These are phyloP conservation scores for Dictyostelium citrinum DNA, from an alignment of 78 protist genomes.

Conservation along the genomic window DNA sequence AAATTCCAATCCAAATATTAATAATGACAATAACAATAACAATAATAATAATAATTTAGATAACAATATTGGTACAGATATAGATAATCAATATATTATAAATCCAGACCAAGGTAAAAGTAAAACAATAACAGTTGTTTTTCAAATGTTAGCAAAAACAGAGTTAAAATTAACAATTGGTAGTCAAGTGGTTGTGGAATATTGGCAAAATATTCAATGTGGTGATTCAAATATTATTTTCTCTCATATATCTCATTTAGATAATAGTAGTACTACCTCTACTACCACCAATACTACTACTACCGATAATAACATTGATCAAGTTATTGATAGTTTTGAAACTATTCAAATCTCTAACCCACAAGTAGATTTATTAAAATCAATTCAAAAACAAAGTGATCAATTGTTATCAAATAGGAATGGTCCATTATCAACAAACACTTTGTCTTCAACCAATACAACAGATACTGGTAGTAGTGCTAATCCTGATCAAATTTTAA, in stretches of 20 bases:
- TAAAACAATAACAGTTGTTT: neutral
- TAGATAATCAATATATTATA: neutral
- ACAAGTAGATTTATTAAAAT: neutral
- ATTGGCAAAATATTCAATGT: neutral
- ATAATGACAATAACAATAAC: neutral
- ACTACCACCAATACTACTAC: neutral
- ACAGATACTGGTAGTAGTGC: neutral
- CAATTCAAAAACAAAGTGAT: neutral
- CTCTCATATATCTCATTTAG: neutral
- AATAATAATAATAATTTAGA: neutral
- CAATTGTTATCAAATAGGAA: neutral
- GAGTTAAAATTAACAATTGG: constrained; percentile 15
- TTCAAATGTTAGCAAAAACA: neutral
- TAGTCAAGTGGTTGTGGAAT: neutral
- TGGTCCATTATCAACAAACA: too few relatives aligned
- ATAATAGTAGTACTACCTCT: neutral
- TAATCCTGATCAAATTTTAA: neutral
- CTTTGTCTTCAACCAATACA: neutral
- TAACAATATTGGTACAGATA: neutral
- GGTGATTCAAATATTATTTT: neutral
- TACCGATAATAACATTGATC: neutral
- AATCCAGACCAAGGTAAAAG: neutral
- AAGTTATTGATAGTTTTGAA: neutral
- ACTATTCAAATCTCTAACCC: neutral
- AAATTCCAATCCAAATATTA: neutral